Percentiles rank a stretch among this genome's conserved stretches.
phyloP scores from a whole-genome alignment of 1,284 basidiomycete genomes.

The Exobasidium cylindrosporum region DNA sequence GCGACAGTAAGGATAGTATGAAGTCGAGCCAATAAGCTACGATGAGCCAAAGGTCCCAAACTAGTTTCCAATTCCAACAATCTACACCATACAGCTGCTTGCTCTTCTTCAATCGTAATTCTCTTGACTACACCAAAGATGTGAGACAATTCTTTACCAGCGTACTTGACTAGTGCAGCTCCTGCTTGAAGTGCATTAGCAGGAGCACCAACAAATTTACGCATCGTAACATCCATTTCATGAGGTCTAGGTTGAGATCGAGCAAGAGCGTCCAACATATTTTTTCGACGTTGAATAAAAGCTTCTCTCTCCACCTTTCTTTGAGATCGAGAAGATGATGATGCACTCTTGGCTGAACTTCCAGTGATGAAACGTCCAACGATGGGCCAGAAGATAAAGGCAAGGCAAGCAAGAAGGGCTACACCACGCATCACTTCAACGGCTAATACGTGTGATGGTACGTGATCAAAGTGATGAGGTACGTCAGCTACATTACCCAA shows the following conservation, averaged over 20 bases:
- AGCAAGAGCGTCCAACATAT: conserved; percentile 18
- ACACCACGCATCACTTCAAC: conserved; percentile 39
- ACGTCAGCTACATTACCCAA: conserved; percentile 16
- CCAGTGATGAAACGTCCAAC: conserved; percentile 19
- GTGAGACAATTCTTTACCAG: not conserved
- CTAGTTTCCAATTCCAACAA: conserved; percentile 39
- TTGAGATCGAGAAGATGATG: not conserved
- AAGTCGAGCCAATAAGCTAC: conserved; percentile 29
- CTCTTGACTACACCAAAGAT: not conserved
- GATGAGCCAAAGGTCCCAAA: conserved; percentile 26
- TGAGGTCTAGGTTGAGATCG: conserved; percentile 15
- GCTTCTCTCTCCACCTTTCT: conserved; percentile 12
- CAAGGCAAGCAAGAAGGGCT: conserved; percentile 29
- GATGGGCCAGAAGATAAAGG: conserved; percentile 34
- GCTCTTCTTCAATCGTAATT: conserved; percentile 13
- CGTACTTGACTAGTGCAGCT: not conserved
- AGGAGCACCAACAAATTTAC: conserved; percentile 21
- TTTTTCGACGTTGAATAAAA: conserved; percentile 15
- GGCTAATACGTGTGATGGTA: conserved; percentile 37
- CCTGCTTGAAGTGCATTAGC: conserved; percentile 1
- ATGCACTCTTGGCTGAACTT: not conserved
- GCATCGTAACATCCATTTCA: conserved; percentile 20
- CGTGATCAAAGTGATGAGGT: conserved; percentile 32
- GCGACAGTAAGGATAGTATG: conserved; percentile 31
- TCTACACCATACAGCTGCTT: conserved; percentile 21